A percentile compares a stretch with the other conserved stretches of the same genome.
Evolutionary conservation across 768 basidiomycete species (phyloP).

Genomic region (Auriscalpium vulgare): DNA sequence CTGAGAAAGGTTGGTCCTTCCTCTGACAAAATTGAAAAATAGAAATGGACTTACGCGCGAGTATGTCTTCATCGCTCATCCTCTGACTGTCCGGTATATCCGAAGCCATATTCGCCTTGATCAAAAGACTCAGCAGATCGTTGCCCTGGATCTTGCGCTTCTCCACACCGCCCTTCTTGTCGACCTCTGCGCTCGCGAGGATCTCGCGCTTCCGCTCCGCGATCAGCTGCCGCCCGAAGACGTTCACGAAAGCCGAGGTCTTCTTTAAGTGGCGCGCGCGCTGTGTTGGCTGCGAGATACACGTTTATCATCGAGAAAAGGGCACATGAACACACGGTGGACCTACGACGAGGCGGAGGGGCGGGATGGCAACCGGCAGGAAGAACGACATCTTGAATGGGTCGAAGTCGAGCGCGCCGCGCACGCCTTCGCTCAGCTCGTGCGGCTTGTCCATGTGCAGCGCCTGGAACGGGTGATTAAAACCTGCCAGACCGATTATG

Average conservation of each 20-base stretch:
- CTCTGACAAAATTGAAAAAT: neutral
- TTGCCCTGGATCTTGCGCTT: conserved; percentile 2
- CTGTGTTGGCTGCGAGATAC: neutral
- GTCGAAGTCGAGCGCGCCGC: neutral
- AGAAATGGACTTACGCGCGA: conserved; percentile 1
- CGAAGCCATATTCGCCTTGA: conserved; percentile 8
- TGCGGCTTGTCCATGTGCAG: neutral
- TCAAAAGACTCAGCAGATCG: conserved; percentile 10
- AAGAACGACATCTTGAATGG: neutral
- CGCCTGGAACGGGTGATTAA: neutral
- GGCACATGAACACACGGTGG: neutral
- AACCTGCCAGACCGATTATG: neutral
- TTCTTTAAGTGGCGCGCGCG: too few species aligned
- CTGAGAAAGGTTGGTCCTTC: neutral
- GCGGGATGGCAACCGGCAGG: neutral
- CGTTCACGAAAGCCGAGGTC: too few species aligned
- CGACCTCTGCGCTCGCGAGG: neutral
- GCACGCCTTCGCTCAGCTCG: neutral
- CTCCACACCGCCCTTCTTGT: neutral
- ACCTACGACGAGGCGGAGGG: neutral
- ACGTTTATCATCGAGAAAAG: too few species aligned
- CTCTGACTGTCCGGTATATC: neutral
- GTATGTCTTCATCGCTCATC: conserved; percentile 4
- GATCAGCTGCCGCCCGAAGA: neutral
- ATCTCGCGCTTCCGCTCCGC: neutral